Evolutionary conservation across 2,329 filamentous ascomycete species (phyloP).

Genomic region (Aspergillus neoniger): DNA sequence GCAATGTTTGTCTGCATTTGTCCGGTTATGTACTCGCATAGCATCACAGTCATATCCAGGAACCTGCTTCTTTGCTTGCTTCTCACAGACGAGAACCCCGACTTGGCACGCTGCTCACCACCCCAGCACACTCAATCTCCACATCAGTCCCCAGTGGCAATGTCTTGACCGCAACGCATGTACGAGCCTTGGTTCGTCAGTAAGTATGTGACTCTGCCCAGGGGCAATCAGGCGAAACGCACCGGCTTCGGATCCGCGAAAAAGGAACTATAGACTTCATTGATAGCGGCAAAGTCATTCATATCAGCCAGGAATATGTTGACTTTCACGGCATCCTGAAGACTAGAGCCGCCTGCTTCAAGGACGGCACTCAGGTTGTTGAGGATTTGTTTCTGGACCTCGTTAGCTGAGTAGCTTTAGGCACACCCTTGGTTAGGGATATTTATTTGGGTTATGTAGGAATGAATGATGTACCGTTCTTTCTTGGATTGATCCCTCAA

Average conservation of each 20-base stretch:
- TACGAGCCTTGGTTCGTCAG: constrained; percentile 28
- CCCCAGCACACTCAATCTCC: constrained; percentile 56
- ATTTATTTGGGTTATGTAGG: not conserved
- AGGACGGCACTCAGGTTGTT: constrained; percentile 62
- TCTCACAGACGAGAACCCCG: constrained; percentile 4
- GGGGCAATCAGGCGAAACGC: constrained; percentile 13
- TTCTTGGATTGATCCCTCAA: constrained; percentile 58
- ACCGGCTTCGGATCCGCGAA: constrained; percentile 32
- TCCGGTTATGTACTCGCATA: not conserved
- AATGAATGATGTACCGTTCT: constrained; percentile 46
- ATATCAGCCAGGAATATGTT: constrained; percentile 67
- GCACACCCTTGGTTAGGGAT: no score
- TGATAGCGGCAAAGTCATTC: constrained; percentile 71
- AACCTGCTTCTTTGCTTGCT: not conserved
- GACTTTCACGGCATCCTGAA: constrained; percentile 64
- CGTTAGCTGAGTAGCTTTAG: constrained; percentile 1
- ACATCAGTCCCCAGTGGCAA: constrained; percentile 55
- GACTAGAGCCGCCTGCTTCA: constrained; percentile 57
- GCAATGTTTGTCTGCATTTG: not conserved
- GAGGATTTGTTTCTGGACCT: constrained; percentile 48
- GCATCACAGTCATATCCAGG: not conserved
- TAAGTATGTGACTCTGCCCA: not conserved
- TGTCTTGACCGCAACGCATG: constrained; percentile 55
- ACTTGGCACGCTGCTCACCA: constrained; percentile 25
- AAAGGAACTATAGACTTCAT: constrained; percentile 65